These are phyloP conservation scores for Panicum miliaceum DNA, from an alignment of 176 grass and related monocot genomes.

Conservation along the genomic window DNA sequence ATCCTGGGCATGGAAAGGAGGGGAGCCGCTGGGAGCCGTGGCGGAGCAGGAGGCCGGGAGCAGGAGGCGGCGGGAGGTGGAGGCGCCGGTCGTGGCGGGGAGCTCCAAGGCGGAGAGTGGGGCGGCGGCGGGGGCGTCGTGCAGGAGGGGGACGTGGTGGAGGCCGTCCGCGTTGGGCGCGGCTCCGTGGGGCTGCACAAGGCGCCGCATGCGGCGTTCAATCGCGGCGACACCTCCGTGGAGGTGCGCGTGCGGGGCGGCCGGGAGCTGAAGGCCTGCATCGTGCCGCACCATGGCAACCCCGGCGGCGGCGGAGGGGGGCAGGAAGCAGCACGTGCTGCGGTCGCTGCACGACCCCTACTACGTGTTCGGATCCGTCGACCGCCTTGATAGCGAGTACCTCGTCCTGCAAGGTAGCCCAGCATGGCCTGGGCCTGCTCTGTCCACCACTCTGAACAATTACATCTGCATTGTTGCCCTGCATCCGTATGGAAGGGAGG, in stretches of 20 bases:
- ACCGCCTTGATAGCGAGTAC: slow-evolving; percentile 69
- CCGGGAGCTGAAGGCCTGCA: slow-evolving; percentile 59
- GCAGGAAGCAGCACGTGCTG: slow-evolving; percentile 62
- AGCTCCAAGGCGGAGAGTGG: slow-evolving; percentile 99
- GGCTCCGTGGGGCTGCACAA: slow-evolving; percentile 53
- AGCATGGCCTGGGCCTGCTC: neutral
- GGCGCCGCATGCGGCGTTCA: slow-evolving; percentile 73
- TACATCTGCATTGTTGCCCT: neutral
- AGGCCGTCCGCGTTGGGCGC: slow-evolving; percentile 69
- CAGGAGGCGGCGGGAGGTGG: slow-evolving; percentile 2
- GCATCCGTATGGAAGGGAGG: too few species aligned
- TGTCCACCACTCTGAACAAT: neutral
- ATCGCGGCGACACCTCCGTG: slow-evolving; percentile 84
- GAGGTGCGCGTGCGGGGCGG: slow-evolving; percentile 64
- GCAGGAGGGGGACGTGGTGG: slow-evolving; percentile 92
- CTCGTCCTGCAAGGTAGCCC: slow-evolving; percentile 63
- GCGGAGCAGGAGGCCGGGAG: slow-evolving; percentile 36
- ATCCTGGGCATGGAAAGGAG: neutral
- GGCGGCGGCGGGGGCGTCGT: slow-evolving; percentile 67
- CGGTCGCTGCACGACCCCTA: slow-evolving; percentile 76
- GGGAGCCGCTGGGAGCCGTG: neutral
- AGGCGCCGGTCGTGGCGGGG: slow-evolving; percentile 62
- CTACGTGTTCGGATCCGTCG: slow-evolving; percentile 67
- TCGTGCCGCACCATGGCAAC: slow-evolving; percentile 54
- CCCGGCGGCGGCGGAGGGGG: neutral